A percentile compares a stretch with the other conserved stretches of the same genome.
phyloP scores from a whole-genome alignment of 257 asterid genomes.

The Solanum habrochaites region DNA sequence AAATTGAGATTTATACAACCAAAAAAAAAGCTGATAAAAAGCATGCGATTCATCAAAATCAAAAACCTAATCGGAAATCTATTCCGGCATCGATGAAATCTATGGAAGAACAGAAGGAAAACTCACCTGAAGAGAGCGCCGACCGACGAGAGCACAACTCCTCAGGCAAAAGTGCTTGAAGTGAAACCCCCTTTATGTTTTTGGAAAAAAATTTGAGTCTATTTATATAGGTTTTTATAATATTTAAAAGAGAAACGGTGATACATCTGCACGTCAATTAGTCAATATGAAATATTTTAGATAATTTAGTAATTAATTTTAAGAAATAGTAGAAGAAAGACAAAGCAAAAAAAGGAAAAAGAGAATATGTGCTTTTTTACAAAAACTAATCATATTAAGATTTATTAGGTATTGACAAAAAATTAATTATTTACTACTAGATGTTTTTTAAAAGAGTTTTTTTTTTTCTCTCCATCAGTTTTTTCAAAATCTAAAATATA shows the following conservation, averaged over 20 bases:
- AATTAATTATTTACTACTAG: no score
- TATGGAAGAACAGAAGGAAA: not conserved
- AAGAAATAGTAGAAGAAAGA: not conserved
- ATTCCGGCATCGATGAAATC: not conserved
- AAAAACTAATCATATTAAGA: not conserved
- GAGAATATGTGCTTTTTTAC: no score
- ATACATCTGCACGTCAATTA: not conserved
- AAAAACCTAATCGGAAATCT: not conserved
- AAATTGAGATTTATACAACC: not conserved
- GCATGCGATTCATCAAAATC: not conserved
- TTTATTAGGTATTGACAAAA: not conserved
- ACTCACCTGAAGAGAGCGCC: not conserved
- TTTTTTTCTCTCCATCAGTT: not conserved
- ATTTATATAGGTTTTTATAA: not conserved
- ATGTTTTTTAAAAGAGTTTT: no score
- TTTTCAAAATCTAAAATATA: not conserved
- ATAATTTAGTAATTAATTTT: not conserved
- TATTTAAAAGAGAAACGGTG: not conserved
- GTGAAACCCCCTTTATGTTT: not conserved
- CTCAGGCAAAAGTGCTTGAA: not conserved
- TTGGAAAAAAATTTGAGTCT: not conserved
- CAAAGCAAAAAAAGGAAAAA: not conserved
- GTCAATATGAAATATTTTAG: not conserved
- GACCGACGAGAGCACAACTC: not conserved
- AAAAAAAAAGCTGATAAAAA: not conserved